Evolutionary conservation across 352 stramenopile species (phyloP), one percentile per base, ranked within the genome.

Genomic region (Globisporangium nodosum): DNA sequence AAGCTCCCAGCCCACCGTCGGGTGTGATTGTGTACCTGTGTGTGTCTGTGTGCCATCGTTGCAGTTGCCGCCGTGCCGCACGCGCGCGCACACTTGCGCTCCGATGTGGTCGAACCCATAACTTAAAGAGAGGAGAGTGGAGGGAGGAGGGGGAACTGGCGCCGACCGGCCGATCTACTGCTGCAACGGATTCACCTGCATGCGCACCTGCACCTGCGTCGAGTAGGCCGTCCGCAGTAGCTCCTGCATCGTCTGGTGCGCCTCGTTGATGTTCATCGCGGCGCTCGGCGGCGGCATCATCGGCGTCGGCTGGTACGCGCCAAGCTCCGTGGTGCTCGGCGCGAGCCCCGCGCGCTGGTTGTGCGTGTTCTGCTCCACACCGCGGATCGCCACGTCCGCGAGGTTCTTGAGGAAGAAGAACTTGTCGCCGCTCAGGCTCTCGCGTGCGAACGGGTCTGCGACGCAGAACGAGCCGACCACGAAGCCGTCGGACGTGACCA

Each of bases 391-490:
- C 9, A 92, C 76, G 21, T 91, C 68, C 0, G 81, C 81, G n/a
- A 94, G 62, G 65, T 91, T 92, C 66, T 88, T 85, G 55, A 94
- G 71, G 76, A 92, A 92, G 49, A 89, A 77, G 50, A 73, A 80
- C 70, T 94, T 90, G 65, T 92, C 81, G 43, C 81, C 84, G 21
- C 69, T 76, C 48, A 94, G 64, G 39, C 79, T 67, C 67, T 92
- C 78, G 55, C 84, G 81, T 35, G 84, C 78, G 56, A 92, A 90
- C 52, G 71, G 76, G 61, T 93, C 84, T 0, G 84, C 81, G 20
- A 92, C 82, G 33, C 74, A 87, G 54, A 94, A 90, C 55, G 75
- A 85, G 46, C 82, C 82, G 42, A 92, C 81, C 30, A 85, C 54
- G 37, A 71, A 66, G 12, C 81, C 82, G 39, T 92, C 82, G 5